Base-by-base conservation (phyloP, 352 stramenopile species). In the Phytophthora palmivora region DNA sequence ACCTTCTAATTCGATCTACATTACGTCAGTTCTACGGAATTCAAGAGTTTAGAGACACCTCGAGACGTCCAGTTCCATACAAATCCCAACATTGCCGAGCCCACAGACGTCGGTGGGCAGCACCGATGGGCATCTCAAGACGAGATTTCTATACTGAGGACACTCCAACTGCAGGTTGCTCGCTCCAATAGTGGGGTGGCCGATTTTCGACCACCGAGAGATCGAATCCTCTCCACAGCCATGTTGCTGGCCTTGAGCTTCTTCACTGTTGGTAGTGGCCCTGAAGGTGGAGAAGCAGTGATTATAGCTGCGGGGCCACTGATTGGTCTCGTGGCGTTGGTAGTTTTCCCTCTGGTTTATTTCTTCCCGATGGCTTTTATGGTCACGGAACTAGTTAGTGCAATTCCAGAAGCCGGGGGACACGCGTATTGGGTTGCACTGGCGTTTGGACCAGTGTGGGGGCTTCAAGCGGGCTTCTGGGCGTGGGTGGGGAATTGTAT, bases 391-490 rank as follows among this genome's bases (percentile, higher is more conserved):
- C 59, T 90, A 6, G 67, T 77, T 16, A 68, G 69, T 2, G 70
- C 76, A 15, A 70, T 89, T 47, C 80, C 80, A 15, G 76, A 76
- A 32, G 60, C 58, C 5, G 80, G 76, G 14, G 78, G 80, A 36
- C 73, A 89, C 32, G 80, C 80, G 30, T 89, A 89, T 54, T 93
- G 84, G 84, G 72, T 89, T 24, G 76, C 75, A 8, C 54, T 84
- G 26, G 82, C 82, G 15, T 91, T 93, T 28, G 84, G 84, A 1
- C 79, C 80, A 3, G 74, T 63, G 16, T 88, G 74, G 72, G 87
- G 85, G 2, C 88, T 95, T 36, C 85, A 91, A 36, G 80, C 84
- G 1, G 84, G 83, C 6, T 95, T 92, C 67, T 95, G 87, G 85
- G 85, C 73, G 8, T 95, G 87, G 87, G 69, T 94, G 33, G 78